phyloP scores from a whole-genome alignment of 352 stramenopile genomes.

The Thalassiosira livingstoniorum region DNA sequence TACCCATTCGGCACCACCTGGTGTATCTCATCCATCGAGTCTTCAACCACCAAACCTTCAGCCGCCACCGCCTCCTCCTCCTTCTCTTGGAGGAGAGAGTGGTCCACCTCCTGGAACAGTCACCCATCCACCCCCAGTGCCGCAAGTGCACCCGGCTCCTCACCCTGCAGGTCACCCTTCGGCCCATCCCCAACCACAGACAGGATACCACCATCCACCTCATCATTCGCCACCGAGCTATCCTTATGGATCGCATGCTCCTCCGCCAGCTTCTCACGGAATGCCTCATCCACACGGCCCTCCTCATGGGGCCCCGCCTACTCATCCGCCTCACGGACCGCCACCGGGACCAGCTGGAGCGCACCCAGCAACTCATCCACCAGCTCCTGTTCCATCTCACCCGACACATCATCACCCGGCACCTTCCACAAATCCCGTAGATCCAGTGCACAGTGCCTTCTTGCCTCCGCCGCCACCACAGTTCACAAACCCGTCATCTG shows the following conservation, averaged over 20 bases:
- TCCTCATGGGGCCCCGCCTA: neutral
- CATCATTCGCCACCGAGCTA: no score
- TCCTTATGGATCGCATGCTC: no score
- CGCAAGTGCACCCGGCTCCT: neutral
- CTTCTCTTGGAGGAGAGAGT: neutral
- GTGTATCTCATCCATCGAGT: neutral
- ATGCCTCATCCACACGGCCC: neutral
- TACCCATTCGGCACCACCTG: neutral
- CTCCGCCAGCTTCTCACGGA: neutral
- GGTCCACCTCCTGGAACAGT: neutral
- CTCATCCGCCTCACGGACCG: neutral
- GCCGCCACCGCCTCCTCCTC: neutral
- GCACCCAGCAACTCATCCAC: neutral
- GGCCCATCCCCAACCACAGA: neutral
- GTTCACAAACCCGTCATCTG: neutral
- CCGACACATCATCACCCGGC: neutral
- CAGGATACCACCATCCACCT: constrained; percentile 14
- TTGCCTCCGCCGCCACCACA: constrained; percentile 35
- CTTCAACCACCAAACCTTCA: neutral
- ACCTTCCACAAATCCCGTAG: neutral
- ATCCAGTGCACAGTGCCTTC: constrained; percentile 37
- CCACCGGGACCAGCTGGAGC: no score
- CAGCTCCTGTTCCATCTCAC: neutral
- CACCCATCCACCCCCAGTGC: no score
- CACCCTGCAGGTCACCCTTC: neutral